Evolutionary conservation across 306 rosid genomes (phyloP), one percentile per base, ranked within the genome.

Genomic region (Nissolia schottii): DNA sequence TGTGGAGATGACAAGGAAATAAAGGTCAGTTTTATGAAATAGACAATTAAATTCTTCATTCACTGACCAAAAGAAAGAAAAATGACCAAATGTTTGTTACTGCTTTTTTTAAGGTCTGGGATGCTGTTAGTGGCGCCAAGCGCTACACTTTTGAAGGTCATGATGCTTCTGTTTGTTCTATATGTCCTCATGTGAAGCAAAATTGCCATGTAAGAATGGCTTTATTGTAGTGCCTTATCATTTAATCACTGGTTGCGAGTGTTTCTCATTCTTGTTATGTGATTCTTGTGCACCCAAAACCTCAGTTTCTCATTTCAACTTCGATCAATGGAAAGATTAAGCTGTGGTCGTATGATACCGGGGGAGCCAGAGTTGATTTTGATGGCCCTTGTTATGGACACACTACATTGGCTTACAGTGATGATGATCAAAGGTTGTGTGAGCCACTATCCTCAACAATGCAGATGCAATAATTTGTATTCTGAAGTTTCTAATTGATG

Each of bases 71-170:
- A n/a, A 18, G 34, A 74, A 73, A n/a, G n/a, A n/a, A n/a, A 45
- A 14, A 31, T 24, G 27, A 12, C 43, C 4, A 10, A 9, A 8
- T 14, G 15, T 67, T 74, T 55, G 13, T 43, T 64, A 20, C 55
- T 68, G 2, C 78, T 67, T 53, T n/a, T n/a, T n/a, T 67, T 45
- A 46, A 82, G 85, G 81, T 80, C 22, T 85, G 90, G 90, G 77
- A 82, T 74, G 61, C 69, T 12, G 7, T 12, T 32, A 55, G 31
- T 45, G 83, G 81, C 15, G 24, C 10, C 28, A 32, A 11, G 13
- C 18, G 34, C 40, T 48, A 65, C 71, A 53, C 48, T 14, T 77
- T 82, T 53, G 73, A 71, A 53, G 85, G 79, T 60, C 87, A 70
- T 3, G 18, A 25, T 55, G 80, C 85, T 61, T 75, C 90, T n/a